Evolutionary conservation across 2,329 filamentous ascomycete species (phyloP), one percentile per base, ranked within the genome.

Genomic region (Ascochyta koolunga): DNA sequence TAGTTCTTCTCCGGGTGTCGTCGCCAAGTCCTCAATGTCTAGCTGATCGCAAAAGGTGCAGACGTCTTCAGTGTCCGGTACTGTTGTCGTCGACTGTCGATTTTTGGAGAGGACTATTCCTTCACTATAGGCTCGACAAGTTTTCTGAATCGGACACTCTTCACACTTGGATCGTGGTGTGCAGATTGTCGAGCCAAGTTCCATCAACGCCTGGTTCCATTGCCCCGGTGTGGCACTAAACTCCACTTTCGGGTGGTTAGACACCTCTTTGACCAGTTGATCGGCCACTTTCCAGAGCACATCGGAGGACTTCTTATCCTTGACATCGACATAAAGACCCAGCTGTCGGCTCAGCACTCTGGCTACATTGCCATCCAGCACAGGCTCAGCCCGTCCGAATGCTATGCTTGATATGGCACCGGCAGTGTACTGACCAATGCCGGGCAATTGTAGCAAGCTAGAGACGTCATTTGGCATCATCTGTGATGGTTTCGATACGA

Each of bases 191-290:
- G 84, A 86, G 3, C 85, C 85, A 4, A 88, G 76, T 64, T 88
- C 85, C 85, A 88, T 88, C 22, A 88, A 70, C 0, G 83, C 85
- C 65, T 88, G 85, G 0, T 86, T 86, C 85, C 85, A 87, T 55
- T 80, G 71, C 0, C 85, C 85, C 0, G 85, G 84, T 19, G 81
- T 69, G 46, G 83, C 78, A 48, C 80, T 86, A 13, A 66, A 58
- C 19, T 70, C 60, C 0, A 65, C 64, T 5, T 70, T 66, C 2
- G 66, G 60, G 8, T 59, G 54, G 0, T 53, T 41, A 7, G 83
- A 80, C 1, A 84, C 79, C 2, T 77, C 76, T 44, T 81, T 80
- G 42, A 83, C 83, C 10, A 88, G 73, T 2, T 77, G 78, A 54
- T 82, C 81, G 0, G 85, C 85, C 0, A 82, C 83, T 5, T 79